phyloP scores from a whole-genome alignment of 805 yeast genomes.

The Candida loeiensis region DNA sequence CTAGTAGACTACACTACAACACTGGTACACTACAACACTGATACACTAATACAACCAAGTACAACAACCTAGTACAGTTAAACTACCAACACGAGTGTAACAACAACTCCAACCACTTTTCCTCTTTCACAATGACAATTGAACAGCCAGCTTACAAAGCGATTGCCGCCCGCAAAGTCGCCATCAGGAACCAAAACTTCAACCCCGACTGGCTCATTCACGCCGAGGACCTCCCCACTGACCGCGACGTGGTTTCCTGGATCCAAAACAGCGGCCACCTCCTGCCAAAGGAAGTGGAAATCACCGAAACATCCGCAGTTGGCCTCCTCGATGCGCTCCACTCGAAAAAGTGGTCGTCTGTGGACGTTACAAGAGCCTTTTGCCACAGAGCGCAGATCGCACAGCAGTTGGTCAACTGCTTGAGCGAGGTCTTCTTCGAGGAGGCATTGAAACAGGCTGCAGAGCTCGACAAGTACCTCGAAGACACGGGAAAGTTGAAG shows the following conservation, averaged over 20 bases:
- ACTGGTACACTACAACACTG: too few species aligned
- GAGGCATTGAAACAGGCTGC: conserved; percentile 23
- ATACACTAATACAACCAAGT: too few species aligned
- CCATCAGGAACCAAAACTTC: conserved; percentile 41
- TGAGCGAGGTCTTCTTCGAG: conserved; percentile 35
- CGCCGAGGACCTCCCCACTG: conserved; percentile 26
- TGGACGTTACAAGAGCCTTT: conserved; percentile 50
- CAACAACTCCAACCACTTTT: background rate
- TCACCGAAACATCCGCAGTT: conserved; percentile 33
- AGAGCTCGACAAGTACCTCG: conserved; percentile 22
- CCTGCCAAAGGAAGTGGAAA: conserved; percentile 32
- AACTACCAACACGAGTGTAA: too few species aligned
- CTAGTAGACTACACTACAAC: too few species aligned
- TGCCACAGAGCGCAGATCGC: conserved; percentile 57
- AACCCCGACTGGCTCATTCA: conserved; percentile 45
- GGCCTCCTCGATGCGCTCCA: conserved; percentile 28
- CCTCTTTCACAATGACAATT: background rate
- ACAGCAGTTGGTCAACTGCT: conserved; percentile 48
- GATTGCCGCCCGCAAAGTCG: conserved; percentile 40
- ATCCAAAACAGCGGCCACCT: conserved; percentile 34
- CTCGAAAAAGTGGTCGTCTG: conserved; percentile 31
- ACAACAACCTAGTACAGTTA: too few species aligned
- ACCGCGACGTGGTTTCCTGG: conserved; percentile 38
- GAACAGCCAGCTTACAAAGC: conserved; percentile 25
- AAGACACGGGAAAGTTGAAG: conserved; percentile 13